Evolutionary conservation across 2,329 filamentous ascomycete genomes (phyloP), one percentile per base, ranked within the genome.

Genomic region (Arachnomyces sp.): DNA sequence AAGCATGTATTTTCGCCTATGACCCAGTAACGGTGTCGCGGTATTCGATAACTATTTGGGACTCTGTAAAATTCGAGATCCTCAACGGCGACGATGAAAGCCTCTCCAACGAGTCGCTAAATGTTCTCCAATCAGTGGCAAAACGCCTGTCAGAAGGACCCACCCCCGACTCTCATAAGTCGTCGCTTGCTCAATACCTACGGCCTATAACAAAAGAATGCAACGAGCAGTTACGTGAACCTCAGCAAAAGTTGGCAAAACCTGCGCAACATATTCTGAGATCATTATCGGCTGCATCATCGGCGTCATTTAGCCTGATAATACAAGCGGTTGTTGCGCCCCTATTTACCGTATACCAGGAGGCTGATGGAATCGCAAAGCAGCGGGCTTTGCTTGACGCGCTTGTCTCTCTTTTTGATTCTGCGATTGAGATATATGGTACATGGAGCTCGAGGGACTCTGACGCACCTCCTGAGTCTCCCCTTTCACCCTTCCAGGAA

Each of bases 21-120:
- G 74, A 74, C 14, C 66, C 73, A 6, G 65, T 67, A 8, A 78
- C 74, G 0, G 67, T 82, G 18, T 76, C 77, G 6, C 70, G 73
- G 8, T 80, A 80, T 51, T 79, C 78, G 0, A 73, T 79, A 36
- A 79, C 75, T 1, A 64, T 83, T 2, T 84, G 79, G 79, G 78
- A 82, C 49, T 72, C 77, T 7, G 56, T 84, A 38, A 84, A 82
- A 54, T 84, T 81, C 49, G 79, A 84, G 51, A 73, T 84, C 8
- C 64, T 84, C 11, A 81, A 79, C 47, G 72, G 76, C 0, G 76
- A 81, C 55, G 79, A 83, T 50, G 77, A 82, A 40, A 75, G 81
- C 37, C 60, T 84, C 7, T 76, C 77, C 0, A 66, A 77, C 36
- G 72, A 76, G 49, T 74, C 79, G 5, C 58, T 82, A 12, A 60